Conservation (phyloP, 179 eudicot species). For the Actinidia chinensis region DNA sequence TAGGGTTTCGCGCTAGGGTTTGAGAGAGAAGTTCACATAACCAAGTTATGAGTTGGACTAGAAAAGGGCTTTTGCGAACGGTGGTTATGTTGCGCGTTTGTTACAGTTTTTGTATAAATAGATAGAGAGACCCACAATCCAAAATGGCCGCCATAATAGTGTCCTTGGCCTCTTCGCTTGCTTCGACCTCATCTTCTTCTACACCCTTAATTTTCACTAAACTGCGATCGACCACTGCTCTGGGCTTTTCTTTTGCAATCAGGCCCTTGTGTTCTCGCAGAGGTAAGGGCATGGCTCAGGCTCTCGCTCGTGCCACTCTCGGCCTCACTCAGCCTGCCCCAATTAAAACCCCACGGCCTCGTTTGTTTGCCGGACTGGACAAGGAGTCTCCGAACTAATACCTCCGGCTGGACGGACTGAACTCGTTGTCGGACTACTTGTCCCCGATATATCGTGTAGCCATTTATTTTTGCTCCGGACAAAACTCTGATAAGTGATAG, state of each 20-base stretch:
- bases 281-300: slow-evolving; percentile 51
- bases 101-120: neutral
- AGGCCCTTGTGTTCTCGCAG: slow-evolving; percentile 21
- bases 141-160: slow-evolving; percentile 12
- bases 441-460: too few relatives aligned
- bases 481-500: too few relatives aligned
- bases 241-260: slow-evolving; percentile 28
- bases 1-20: slow-evolving; percentile 1
- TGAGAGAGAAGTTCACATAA: neutral
- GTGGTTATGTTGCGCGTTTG: too few relatives aligned
- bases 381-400: too few relatives aligned
- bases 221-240: slow-evolving; percentile 35
- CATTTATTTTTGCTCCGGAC: too few relatives aligned
- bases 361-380: too few relatives aligned
- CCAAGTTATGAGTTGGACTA: too few relatives aligned
- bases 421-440: too few relatives aligned
- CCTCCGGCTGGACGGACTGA: too few relatives aligned
- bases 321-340: slow-evolving; percentile 69
- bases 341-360: too few relatives aligned
- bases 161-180: slow-evolving; percentile 2
- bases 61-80: too few relatives aligned
- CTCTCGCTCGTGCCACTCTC: slow-evolving; percentile 48
- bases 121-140: neutral
- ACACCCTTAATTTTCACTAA: slow-evolving; percentile 33
- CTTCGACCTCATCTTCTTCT: slow-evolving; percentile 20